Base-by-base conservation (phyloP, 2,329 filamentous ascomycete species). In the Scleromitrula shiraiana region DNA sequence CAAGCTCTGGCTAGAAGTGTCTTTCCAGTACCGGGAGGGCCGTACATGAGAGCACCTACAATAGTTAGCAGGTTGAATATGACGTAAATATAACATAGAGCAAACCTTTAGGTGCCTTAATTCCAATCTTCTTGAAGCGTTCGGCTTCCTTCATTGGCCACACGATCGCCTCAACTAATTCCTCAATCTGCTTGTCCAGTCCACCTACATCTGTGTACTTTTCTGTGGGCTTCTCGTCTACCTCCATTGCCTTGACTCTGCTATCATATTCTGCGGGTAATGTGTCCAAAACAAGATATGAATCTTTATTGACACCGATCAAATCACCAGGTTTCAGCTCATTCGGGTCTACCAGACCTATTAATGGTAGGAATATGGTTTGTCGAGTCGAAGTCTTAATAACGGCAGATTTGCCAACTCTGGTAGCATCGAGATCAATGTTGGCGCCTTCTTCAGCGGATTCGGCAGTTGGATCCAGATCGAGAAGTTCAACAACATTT, bases 61-160 rank as follows among this genome's bases (percentile, higher is more conserved):
- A 32, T 7, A 12, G 32, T 58, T 45, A 59, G 43, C 22, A 41
- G 35, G n/a, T 24, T 17, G 29, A 15, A 12, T 15, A 32, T 15
- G 8, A 52, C 46, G 49, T 22, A 14, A 19, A 1, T 2, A 26
- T 44, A 58, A 69, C 50, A 41, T 24, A 42, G 29, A 47, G 60
- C 70, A 53, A 79, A 96, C 93, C 93, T 73, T 98, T 98, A 12
- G 93, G 93, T 33, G 93, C 91, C 74, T 98, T 98, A 76, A 98
- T 98, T 59, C 93, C 93, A 63, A 98, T 96, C 78, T 96, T 97
- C 78, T 96, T 97, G 75, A 98, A 98, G 17, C 91, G 81, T 61
- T 98, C 94, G 2, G 93, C 90, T 71, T 98, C 91, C 78, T 97
- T 97, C 93, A 98, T 98, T 2, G 93, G 93, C 91, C 91, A 97